Evolutionary conservation across 1,284 basidiomycete species (phyloP).

Genomic region (Tilletia indica): DNA sequence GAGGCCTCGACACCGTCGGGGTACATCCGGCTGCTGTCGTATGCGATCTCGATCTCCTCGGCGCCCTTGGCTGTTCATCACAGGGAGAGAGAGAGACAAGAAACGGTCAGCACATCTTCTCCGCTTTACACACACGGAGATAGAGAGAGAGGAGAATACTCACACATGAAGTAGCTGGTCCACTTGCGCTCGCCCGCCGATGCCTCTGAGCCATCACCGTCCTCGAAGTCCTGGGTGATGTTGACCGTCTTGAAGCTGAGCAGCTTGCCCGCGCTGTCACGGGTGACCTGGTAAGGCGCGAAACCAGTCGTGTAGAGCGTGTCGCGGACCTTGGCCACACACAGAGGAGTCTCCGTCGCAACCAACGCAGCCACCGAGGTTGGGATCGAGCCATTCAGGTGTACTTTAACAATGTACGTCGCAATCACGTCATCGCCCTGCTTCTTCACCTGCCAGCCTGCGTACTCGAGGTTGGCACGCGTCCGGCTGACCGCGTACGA

Average conservation of each 20-base stretch:
- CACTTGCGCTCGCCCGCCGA: constrained; percentile 36
- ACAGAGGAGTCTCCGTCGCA: constrained; percentile 50
- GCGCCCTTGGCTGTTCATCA: constrained; percentile 23
- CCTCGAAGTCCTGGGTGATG: constrained; percentile 37
- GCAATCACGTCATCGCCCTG: constrained; percentile 39
- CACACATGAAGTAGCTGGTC: constrained; percentile 37
- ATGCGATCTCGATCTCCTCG: constrained; percentile 37
- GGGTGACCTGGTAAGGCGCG: constrained; percentile 36
- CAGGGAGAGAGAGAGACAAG: constrained; percentile 17
- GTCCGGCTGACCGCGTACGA: constrained; percentile 43
- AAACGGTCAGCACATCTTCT: neutral
- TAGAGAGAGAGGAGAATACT: constrained; percentile 5
- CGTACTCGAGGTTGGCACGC: constrained; percentile 44
- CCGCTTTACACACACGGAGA: too few species aligned
- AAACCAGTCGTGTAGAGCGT: constrained; percentile 39
- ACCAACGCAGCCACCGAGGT: constrained; percentile 42
- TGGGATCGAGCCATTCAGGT: constrained; percentile 45
- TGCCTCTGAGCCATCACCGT: constrained; percentile 40
- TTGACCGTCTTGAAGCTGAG: constrained; percentile 26
- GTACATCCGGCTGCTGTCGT: constrained; percentile 42
- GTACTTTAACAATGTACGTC: constrained; percentile 49
- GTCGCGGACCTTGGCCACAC: constrained; percentile 44
- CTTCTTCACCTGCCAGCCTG: constrained; percentile 40
- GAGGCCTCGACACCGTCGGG: constrained; percentile 31
- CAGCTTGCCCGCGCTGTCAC: constrained; percentile 25